phyloP scores from a whole-genome alignment of 2,329 filamentous ascomycete species.

The Pseudogymnoascus sp. region DNA sequence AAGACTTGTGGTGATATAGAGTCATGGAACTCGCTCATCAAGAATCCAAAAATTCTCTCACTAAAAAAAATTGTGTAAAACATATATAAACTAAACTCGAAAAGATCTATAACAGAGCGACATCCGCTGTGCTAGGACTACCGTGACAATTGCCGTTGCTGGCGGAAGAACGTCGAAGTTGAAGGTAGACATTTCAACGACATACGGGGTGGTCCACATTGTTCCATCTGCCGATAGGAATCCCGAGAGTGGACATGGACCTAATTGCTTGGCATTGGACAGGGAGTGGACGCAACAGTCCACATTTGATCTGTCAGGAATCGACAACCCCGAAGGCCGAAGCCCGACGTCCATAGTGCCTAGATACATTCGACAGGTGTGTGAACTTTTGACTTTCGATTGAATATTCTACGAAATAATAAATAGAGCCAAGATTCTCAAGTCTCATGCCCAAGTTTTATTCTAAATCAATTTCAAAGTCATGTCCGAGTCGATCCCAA shows the following conservation, averaged over 20 bases:
- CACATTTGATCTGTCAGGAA: not conserved
- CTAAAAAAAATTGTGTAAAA: not conserved
- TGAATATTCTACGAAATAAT: not conserved
- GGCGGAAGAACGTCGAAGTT: not conserved
- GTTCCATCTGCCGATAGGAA: not conserved
- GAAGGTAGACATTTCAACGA: not conserved
- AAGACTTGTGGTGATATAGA: not conserved
- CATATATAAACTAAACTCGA: not conserved
- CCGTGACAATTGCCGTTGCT: not conserved
- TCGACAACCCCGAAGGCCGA: not conserved
- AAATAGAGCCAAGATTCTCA: not conserved
- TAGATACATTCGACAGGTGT: not conserved
- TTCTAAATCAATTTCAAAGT: not conserved
- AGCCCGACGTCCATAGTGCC: not conserved
- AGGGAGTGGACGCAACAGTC: not conserved
- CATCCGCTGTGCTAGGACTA: not conserved
- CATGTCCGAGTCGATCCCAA: not conserved
- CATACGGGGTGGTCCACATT: not conserved
- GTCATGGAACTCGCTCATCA: not conserved
- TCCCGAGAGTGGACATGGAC: not conserved
- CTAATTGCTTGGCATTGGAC: not conserved
- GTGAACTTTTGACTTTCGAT: not conserved
- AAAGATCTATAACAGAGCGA: not conserved
- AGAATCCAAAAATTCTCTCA: not conserved
- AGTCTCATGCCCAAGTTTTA: not conserved